Evolutionary conservation across 805 yeast genomes (phyloP), one percentile per base, ranked within the genome.

Genomic region (Sugiyamaella marilandica): DNA sequence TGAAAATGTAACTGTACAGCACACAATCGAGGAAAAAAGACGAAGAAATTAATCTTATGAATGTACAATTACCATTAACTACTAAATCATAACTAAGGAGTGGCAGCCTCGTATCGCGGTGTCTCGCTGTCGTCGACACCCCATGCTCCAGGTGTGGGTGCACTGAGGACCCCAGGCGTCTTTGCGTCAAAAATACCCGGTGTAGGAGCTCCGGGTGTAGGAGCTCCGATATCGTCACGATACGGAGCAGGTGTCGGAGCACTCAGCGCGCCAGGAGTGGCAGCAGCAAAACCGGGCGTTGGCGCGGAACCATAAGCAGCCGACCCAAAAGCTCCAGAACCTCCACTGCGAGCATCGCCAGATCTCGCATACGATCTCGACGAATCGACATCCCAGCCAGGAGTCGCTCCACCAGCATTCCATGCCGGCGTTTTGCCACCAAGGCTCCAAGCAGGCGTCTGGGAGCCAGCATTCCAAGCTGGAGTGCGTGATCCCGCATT

Each of bases 381-480:
- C 3, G 48, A 46, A 13, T 47, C 45, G 7, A 73, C 68, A 57
- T 65, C 63, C 70, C 70, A 67, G 1, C 68, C 62, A 1, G 69
- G 70, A 5, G 71, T 66, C 1, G 77, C 76, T 14, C 73, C 60
- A 16, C 16, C 45, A n/a, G 65, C 61, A 43, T 58, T 57, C 74
- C 76, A 72, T 14, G 72, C 69, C 3, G 82, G 75, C 19, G 75
- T 70, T 32, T 74, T 72, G 21, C 71, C 56, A 56, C 74, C 59
- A 48, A 68, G 68, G 52, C 65, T 60, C 74, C 76, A 74, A 1
- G 80, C 77, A 1, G 80, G 79, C 1, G 79, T 74, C 46, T 65
- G 66, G 19, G 70, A 69, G 5, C 77, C 77, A 62, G 65, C 64
- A 29, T 65, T 63, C 84, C 85, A 80, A 1, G 83, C 75, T 1